Evolutionary conservation across 805 yeast genomes (phyloP).

Genomic region (Sporopachydermia quercuum): DNA sequence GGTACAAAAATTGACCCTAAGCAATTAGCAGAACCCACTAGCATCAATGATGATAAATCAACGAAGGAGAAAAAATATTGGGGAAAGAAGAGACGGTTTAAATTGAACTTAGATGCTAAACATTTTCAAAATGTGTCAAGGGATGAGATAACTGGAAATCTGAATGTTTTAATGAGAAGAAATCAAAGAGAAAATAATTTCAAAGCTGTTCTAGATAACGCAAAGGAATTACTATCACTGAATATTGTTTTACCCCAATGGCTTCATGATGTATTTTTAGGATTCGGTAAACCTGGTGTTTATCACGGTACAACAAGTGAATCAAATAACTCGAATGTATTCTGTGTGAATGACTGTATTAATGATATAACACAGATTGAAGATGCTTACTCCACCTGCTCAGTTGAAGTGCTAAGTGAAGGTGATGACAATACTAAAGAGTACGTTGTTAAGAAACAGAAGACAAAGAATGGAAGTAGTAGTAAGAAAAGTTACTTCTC

Average conservation of each 20-base stretch:
- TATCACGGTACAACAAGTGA: too few species aligned
- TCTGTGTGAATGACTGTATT: too few species aligned
- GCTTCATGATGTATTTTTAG: constrained; percentile 20
- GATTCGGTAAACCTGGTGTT: constrained; percentile 17
- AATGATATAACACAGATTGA: constrained; percentile 11
- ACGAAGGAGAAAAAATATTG: neutral
- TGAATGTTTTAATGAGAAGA: constrained; percentile 17
- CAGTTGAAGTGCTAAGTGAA: constrained; percentile 6
- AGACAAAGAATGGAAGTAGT: constrained; percentile 3
- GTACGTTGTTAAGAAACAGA: constrained; percentile 1
- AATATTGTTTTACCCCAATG: constrained; percentile 18
- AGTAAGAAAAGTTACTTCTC: too few species aligned
- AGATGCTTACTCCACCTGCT: constrained; percentile 10
- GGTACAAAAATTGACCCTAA: constrained; percentile 6
- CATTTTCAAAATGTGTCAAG: constrained; percentile 5
- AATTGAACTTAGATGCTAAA: constrained; percentile 13
- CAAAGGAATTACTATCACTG: constrained; percentile 4
- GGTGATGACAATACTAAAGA: constrained; percentile 3
- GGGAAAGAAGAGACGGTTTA: constrained; percentile 9
- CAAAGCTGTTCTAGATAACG: constrained; percentile 11
- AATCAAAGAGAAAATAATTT: constrained; percentile 11
- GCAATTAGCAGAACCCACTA: neutral
- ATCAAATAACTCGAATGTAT: too few species aligned
- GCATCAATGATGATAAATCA: neutral
- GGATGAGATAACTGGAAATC: constrained; percentile 6